Conservation (phyloP, 345 rosid genomes). For the Moringa oleifera region DNA sequence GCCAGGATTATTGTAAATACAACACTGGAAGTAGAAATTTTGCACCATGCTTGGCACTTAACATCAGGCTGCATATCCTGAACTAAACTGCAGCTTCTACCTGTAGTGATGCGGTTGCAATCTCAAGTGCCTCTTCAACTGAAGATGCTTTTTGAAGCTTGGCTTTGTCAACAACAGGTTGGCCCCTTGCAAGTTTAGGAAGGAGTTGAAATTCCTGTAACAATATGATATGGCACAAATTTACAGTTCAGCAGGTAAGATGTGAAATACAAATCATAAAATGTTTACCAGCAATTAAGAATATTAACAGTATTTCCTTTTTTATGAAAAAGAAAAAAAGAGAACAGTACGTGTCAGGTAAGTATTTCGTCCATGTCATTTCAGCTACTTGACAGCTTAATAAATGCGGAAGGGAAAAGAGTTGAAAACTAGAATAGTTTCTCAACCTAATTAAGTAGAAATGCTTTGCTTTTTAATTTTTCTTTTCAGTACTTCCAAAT, state of each 20-base stretch:
- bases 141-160: slow-evolving; percentile 77
- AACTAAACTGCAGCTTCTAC: slow-evolving; percentile 20
- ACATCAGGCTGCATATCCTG: background rate
- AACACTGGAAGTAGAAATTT: no score
- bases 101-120: slow-evolving; percentile 47
- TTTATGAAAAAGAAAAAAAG: no score
- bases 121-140: slow-evolving; percentile 79
- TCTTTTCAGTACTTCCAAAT: no score
- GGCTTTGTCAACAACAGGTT: slow-evolving; percentile 65
- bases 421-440: background rate
- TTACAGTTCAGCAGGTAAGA: no score
- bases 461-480: no score
- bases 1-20: no score
- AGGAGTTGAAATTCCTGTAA: slow-evolving; percentile 80
- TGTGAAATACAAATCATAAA: background rate
- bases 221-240: background rate
- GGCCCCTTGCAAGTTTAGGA: slow-evolving; percentile 75
- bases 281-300: background rate
- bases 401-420: background rate
- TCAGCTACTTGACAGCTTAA: background rate
- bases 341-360: no score
- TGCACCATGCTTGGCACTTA: background rate
- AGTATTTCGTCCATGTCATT: no score
- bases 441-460: background rate
- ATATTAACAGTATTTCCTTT: background rate